phyloP scores from a whole-genome alignment of 805 yeast genomes.

The Huiozyma naganishii region DNA sequence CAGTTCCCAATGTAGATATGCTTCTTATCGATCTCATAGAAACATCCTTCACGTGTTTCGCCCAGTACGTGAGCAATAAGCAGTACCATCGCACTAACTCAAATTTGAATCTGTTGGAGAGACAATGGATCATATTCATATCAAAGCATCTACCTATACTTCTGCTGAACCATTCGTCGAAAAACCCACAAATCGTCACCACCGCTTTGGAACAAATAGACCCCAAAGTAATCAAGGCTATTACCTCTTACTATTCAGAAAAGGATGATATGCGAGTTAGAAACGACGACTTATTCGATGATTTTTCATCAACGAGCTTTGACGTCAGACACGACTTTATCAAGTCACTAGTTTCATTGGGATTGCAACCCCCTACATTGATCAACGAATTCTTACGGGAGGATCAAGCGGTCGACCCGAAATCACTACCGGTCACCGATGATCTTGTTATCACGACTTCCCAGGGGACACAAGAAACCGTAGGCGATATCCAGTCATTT shows the following conservation, averaged over 20 bases:
- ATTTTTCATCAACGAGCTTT: conserved; percentile 35
- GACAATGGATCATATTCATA: conserved; percentile 38
- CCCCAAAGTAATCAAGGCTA: conserved; percentile 24
- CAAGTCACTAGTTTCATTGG: conserved; percentile 33
- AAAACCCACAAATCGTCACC: conserved; percentile 17
- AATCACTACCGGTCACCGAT: conserved; percentile 26
- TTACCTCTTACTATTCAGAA: conserved; percentile 26
- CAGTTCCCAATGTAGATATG: conserved; percentile 6
- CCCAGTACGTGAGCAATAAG: conserved; percentile 35
- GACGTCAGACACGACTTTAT: conserved; percentile 44
- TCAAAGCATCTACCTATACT: conserved; percentile 38
- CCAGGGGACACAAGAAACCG: conserved; percentile 26
- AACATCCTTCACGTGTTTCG: conserved; percentile 33
- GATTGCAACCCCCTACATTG: conserved; percentile 27
- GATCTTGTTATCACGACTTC: conserved; percentile 22
- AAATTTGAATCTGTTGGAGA: conserved; percentile 24
- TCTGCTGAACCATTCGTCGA: conserved; percentile 24
- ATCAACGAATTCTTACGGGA: conserved; percentile 30
- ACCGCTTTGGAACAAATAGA: conserved; percentile 22
- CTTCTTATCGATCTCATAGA: conserved; percentile 24
- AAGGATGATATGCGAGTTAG: conserved; percentile 27
- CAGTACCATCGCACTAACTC: conserved; percentile 30
- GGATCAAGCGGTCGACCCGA: conserved; percentile 30
- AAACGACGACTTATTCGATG: conserved; percentile 41
- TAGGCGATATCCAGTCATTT: conserved; percentile 22